Conservation (phyloP, 192 early-diverging fungal species). For the Linnemannia elongata region DNA sequence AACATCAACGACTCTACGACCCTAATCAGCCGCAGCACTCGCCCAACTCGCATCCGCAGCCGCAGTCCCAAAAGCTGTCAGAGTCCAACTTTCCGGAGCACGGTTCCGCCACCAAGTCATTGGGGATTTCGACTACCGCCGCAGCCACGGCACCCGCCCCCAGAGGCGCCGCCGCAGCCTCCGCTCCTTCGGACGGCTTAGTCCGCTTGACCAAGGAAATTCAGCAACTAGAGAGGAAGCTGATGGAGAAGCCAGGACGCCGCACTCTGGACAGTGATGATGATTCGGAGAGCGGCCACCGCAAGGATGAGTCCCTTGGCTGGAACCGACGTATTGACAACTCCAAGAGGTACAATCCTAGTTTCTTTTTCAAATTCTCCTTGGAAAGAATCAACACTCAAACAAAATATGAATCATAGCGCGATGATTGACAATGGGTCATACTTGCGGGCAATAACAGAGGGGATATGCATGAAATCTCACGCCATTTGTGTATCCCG, state of each 20-base stretch:
- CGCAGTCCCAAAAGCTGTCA: conserved; percentile 27
- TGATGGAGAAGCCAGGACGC: conserved; percentile 48
- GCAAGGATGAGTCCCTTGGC: conserved; percentile 17
- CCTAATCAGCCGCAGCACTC: conserved; percentile 32
- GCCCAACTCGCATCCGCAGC: conserved; percentile 28
- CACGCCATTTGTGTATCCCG: conserved; percentile 1
- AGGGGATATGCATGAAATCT: conserved; percentile 5
- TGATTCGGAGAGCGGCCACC: conserved; percentile 17
- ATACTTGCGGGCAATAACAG: not conserved
- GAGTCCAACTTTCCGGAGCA: not conserved
- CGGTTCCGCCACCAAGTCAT: not conserved
- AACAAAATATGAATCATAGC: conserved; percentile 6
- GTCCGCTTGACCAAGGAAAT: conserved; percentile 54
- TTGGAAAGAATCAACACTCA: not conserved
- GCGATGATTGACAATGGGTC: conserved; percentile 6
- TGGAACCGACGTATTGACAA: conserved; percentile 52
- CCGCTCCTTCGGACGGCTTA: conserved; percentile 25
- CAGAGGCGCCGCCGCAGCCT: not conserved
- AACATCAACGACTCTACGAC: conserved; percentile 28
- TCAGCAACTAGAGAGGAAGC: conserved; percentile 49
- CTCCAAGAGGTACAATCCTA: conserved; percentile 51
- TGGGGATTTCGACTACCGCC: conserved; percentile 6
- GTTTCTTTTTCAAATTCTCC: not conserved
- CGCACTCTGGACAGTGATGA: conserved; percentile 48
- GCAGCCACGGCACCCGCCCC: not conserved